Conservation (phyloP, 768 basidiomycete species). For the Cystofilobasidium capitatum region DNA sequence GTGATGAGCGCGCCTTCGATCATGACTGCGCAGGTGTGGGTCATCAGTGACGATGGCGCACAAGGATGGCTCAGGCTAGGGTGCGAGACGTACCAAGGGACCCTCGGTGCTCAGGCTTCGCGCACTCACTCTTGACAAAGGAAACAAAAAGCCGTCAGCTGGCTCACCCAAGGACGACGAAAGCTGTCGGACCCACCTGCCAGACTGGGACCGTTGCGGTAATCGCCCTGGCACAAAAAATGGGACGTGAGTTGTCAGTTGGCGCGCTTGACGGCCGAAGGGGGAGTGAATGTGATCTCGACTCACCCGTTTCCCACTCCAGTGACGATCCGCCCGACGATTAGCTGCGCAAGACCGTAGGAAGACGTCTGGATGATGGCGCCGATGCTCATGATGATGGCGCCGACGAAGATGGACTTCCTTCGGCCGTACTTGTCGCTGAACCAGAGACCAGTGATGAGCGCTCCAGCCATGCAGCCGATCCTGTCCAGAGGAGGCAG, state of each 20-base stretch:
- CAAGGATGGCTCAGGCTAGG: not conserved
- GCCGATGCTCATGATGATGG: slow-evolving; percentile 31
- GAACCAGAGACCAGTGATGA: slow-evolving; percentile 50
- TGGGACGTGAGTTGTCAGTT: too few relatives aligned
- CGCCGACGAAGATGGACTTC: slow-evolving; percentile 37
- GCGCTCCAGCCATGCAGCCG: slow-evolving; percentile 55
- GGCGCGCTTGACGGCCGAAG: not conserved
- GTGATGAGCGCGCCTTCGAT: slow-evolving; percentile 54
- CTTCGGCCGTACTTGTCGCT: slow-evolving; percentile 43
- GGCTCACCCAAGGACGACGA: too few relatives aligned
- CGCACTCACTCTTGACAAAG: slow-evolving; percentile 61
- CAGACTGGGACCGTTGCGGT: slow-evolving; percentile 59
- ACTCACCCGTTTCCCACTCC: slow-evolving; percentile 57
- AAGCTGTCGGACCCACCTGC: too few relatives aligned
- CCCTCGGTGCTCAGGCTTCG: slow-evolving; percentile 52
- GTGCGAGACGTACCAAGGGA: slow-evolving; percentile 42
- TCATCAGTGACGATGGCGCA: not conserved
- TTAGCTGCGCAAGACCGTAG: slow-evolving; percentile 52
- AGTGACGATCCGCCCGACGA: slow-evolving; percentile 47
- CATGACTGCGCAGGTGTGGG: slow-evolving; percentile 48
- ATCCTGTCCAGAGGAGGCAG: slow-evolving; percentile 35
- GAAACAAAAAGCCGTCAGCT: too few relatives aligned
- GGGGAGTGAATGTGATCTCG: slow-evolving; percentile 37
- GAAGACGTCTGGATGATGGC: slow-evolving; percentile 40
- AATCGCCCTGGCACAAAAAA: slow-evolving; percentile 34